Base-by-base conservation (phyloP, 2,329 filamentous ascomycete genomes). In the Nannizziopsis arthrosporioides region DNA sequence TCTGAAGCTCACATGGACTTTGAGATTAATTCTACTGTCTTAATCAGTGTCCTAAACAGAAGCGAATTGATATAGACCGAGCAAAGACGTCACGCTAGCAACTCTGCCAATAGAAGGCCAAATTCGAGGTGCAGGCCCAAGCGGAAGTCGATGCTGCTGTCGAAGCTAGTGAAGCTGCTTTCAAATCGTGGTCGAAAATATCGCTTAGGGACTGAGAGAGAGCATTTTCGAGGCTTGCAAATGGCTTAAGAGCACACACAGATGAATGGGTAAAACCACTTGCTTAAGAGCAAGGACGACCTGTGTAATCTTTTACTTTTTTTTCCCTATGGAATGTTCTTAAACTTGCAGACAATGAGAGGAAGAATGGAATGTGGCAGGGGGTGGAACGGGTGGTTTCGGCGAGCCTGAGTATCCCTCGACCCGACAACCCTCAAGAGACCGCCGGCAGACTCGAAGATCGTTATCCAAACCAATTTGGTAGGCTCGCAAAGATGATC, bases 381-480 rank as follows among this genome's bases (percentile, higher is more conserved):
- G 70, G 11, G 76, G 74, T 9, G 76, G 75, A 38, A 60, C 66
- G 30, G 47, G 58, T 2, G 64, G 62, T 2, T 62, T 55, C 22
- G 39, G 44, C 19, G 49, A 48, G 22, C 42, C 72, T 44, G 78
- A 76, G 1, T 80, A 73, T 63, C 77, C 64, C 68, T 81, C 53
- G 63, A 71, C 27, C 77, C 78, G 0, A 78, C 77, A 1, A 76
- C 81, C 48, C 72, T 81, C 22, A 68, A 73, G 31, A 74, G 75
- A 51, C 76, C 77, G 17, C 72, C 75, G 0, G 74, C 78, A 53
- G 66, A 73, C 35, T 73, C 75, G 1, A 63, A 70, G 9, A 68
- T 81, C 14, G 76, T 80, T 8, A 62, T 66, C 27, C 78, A 81
- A 54, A 82, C 58, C 74, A 77, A 3, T 82, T 81, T 54, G 77